These are phyloP conservation scores for Erythrophleum fordii DNA, from an alignment of 306 rosid genomes.

Conservation along the genomic window DNA sequence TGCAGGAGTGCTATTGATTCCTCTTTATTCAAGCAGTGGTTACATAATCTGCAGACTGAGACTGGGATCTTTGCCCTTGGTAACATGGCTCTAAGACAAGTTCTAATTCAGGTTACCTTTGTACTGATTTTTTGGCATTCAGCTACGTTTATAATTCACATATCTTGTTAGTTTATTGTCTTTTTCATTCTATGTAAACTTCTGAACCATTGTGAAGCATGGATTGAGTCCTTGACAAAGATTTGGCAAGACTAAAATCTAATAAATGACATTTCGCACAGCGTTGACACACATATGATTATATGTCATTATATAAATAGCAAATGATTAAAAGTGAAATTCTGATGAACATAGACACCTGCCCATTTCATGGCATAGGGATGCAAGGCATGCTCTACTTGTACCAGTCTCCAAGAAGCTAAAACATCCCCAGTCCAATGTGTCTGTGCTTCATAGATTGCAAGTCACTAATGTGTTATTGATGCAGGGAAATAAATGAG, in stretches of 20 bases:
- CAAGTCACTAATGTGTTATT: not conserved
- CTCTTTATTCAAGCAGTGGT: conserved; percentile 85
- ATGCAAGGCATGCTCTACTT: not conserved
- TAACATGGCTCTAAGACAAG: conserved; percentile 62
- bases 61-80: conserved; percentile 71
- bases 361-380: not conserved
- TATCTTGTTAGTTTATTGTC: not conserved
- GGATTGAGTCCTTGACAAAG: not conserved
- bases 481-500: not conserved
- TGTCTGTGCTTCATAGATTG: not conserved
- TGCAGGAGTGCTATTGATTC: conserved; percentile 86
- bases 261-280: not conserved
- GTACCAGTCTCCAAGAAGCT: not conserved
- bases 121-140: not conserved
- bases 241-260: not conserved
- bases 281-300: not conserved
- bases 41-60: conserved; percentile 73
- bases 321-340: not conserved
- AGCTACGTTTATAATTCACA: not conserved
- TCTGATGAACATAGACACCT: not conserved
- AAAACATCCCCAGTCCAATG: not conserved
- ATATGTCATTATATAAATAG: not conserved
- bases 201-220: not conserved
- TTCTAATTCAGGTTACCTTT: conserved; percentile 77
- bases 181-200: not conserved